Evolutionary conservation across 2,329 filamentous ascomycete species (phyloP).

Genomic region (Clonostachys byssicola): DNA sequence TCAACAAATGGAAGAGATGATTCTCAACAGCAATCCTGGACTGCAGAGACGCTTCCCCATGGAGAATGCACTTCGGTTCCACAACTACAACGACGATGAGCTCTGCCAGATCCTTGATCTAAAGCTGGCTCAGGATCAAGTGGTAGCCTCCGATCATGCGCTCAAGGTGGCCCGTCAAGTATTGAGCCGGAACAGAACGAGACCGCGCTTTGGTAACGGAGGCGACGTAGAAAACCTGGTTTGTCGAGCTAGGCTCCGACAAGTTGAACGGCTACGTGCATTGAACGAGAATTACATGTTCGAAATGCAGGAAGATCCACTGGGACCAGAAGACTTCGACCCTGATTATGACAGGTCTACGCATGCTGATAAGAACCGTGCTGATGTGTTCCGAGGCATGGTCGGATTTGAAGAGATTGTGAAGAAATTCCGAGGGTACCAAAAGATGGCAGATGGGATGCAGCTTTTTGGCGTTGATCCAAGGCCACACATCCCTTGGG

Average conservation of each 20-base stretch:
- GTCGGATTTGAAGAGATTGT: background rate
- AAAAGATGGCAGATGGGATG: background rate
- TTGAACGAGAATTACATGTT: background rate
- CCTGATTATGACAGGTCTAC: background rate
- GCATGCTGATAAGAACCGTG: background rate
- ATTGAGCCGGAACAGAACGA: background rate
- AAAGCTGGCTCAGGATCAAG: slow-evolving; percentile 11
- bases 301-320: background rate
- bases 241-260: background rate
- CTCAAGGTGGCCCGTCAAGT: background rate
- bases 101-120: background rate
- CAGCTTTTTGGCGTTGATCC: background rate
- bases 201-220: background rate
- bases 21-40: slow-evolving; percentile 65
- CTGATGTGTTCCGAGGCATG: background rate
- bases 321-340: background rate
- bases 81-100: background rate
- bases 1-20: slow-evolving; percentile 64
- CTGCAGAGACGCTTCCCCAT: slow-evolving; percentile 60
- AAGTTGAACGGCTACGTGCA: slow-evolving; percentile 23
- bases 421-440: background rate
- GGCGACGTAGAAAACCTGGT: background rate
- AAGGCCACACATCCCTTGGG: background rate
- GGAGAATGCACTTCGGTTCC: slow-evolving; percentile 55
- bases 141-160: background rate